These are phyloP conservation scores for Pseudogymnoascus sp. DNA, from an alignment of 2,329 filamentous ascomycete species.

Conservation along the genomic window DNA sequence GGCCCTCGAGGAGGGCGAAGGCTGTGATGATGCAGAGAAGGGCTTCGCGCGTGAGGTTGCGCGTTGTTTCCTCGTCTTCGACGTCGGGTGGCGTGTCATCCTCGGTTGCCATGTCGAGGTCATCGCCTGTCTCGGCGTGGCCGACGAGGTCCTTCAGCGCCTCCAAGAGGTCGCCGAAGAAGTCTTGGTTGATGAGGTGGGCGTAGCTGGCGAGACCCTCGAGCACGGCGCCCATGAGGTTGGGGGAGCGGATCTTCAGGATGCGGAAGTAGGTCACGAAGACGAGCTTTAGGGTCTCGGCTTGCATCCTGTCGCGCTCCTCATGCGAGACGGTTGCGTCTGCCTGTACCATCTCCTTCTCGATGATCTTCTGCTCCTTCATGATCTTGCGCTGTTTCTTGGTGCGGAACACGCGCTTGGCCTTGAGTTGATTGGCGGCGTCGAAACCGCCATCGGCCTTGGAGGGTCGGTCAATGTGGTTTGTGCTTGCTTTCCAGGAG, in stretches of 20 bases:
- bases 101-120: constrained; percentile 34
- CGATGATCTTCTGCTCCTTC: constrained; percentile 78
- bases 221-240: constrained; percentile 92
- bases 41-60: constrained; percentile 77
- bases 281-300: constrained; percentile 90
- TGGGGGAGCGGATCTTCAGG: constrained; percentile 70
- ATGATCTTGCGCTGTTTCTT: constrained; percentile 78
- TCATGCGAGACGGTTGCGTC: constrained; percentile 89
- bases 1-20: constrained; percentile 89
- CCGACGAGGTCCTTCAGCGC: constrained; percentile 87
- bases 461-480: constrained; percentile 57
- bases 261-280: constrained; percentile 95
- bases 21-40: constrained; percentile 94
- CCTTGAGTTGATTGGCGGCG: constrained; percentile 55
- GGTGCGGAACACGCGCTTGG: constrained; percentile 78
- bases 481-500: constrained; percentile 71
- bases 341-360: constrained; percentile 89
- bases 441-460: constrained; percentile 34
- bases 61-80: constrained; percentile 46
- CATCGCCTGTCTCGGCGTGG: constrained; percentile 55
- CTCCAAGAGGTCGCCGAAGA: constrained; percentile 93
- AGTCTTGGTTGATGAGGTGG: constrained; percentile 97
- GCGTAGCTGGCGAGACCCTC: constrained; percentile 91
- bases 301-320: constrained; percentile 87
- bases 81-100: constrained; percentile 32